phyloP scores from a whole-genome alignment of 441 rosid species.

The Jatropha podagrica region DNA sequence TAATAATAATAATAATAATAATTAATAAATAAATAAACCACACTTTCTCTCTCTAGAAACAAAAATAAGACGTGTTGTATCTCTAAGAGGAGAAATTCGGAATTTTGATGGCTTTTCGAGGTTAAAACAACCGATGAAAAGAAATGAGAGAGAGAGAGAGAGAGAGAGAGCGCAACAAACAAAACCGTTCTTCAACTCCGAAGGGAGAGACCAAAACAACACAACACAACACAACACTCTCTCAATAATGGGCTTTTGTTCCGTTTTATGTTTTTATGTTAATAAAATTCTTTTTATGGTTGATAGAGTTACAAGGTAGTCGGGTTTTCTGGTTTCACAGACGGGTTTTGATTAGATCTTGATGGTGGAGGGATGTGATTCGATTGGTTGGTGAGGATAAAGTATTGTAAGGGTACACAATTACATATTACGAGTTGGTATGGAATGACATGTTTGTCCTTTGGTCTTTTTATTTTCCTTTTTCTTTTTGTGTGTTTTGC shows the following conservation, averaged over 20 bases:
- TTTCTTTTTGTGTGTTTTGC: background rate
- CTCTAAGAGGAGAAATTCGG: conserved; percentile 21
- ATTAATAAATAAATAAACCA: background rate
- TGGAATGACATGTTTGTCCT: conserved; percentile 9
- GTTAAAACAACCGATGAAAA: background rate
- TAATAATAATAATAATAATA: background rate
- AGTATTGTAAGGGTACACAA: background rate
- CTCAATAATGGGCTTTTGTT: conserved; percentile 13
- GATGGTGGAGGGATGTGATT: background rate
- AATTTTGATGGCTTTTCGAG: background rate
- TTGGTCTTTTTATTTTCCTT: background rate
- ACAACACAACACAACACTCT: background rate
- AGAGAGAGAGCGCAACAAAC: conserved; percentile 13
- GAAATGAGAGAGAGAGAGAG: background rate
- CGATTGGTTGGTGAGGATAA: conserved; percentile 15
- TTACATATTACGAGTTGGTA: background rate
- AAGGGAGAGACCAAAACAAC: background rate
- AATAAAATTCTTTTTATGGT: background rate
- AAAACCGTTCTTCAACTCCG: conserved; percentile 13
- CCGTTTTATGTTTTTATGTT: background rate
- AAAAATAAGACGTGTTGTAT: conserved; percentile 14
- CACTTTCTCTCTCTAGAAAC: conserved; percentile 16
- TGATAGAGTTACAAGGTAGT: fast-evolving
- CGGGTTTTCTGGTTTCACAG: background rate
- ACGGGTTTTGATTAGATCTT: conserved; percentile 16